Evolutionary conservation across 345 rosid genomes (phyloP).

Genomic region (Aegle marmelos): DNA sequence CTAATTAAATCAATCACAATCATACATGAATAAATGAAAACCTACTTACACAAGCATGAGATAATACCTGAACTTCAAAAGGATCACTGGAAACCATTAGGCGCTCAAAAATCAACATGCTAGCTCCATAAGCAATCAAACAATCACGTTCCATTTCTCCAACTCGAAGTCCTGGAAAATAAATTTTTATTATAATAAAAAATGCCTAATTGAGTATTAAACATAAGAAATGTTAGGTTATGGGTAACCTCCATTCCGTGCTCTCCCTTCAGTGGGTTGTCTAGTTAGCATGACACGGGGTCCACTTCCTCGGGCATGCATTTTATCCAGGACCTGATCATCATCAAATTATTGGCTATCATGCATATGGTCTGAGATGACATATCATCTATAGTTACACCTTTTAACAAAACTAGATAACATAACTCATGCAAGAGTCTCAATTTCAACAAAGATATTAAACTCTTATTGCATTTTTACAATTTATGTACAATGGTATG

Average conservation of each 20-base stretch:
- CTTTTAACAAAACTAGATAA: not conserved
- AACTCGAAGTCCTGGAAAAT: conserved; percentile 75
- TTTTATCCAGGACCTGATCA: conserved; percentile 6
- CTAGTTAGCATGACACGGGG: conserved; percentile 88
- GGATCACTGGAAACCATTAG: conserved; percentile 95
- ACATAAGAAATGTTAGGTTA: conserved; percentile 7
- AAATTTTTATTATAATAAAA: not conserved
- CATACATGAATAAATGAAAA: not conserved
- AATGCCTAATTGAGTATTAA: conserved; percentile 3
- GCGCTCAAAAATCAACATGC: conserved; percentile 85
- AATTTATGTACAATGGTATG: not conserved
- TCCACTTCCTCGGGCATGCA: conserved; percentile 91
- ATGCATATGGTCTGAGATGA: not conserved
- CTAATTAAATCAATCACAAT: not conserved
- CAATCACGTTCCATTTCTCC: conserved; percentile 99
- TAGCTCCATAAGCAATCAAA: conserved; percentile 95
- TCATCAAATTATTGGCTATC: not conserved
- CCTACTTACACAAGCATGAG: conserved; percentile 2
- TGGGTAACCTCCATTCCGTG: conserved; percentile 79
- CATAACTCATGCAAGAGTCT: not conserved
- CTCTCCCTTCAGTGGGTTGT: conserved; percentile 98
- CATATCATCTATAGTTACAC: not conserved
- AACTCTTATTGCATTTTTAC: not conserved
- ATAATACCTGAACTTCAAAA: conserved; percentile 81
- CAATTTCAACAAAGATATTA: not conserved